Evolutionary conservation across 2,329 filamentous ascomycete genomes (phyloP), one percentile per base, ranked within the genome.

Genomic region (Orbilia ellipsospora): DNA sequence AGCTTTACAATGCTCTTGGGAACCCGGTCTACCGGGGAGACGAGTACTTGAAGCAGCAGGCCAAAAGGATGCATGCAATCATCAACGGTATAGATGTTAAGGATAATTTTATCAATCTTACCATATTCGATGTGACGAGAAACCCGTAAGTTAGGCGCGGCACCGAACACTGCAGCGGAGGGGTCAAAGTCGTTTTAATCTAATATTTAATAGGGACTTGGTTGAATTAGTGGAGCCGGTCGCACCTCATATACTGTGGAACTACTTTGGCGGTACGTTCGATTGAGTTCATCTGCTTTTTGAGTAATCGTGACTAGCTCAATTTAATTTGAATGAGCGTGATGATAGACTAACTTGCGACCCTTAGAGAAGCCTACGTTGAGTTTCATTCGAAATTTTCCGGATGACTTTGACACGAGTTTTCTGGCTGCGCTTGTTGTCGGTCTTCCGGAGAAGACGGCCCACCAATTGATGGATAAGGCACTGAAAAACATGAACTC

Each of bases 321-420:
- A 23, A 4, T 23, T 23, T 23, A 2, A 23, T 23, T 23, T 23
- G 4, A 23, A 23, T 23, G 23, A 4, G 23, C 23, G 5, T 36
- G 8, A 7, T 36, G 31, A 36, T 36, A 36, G 10, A 36, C 31
- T 36, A 36, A 36, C 31, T 36, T 36, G 31, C 23, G 23, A 4
- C 23, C 23, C 4, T 12, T 13, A n/a, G 51, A 12, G 18, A 12
- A 26, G 28, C 51, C 51, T 26, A 54, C 28, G 2, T 28, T 54
- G 10, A 54, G 4, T 23, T 23, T 23, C 2, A 54, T 23, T 10
- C 23, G 23, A 6, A 12, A 10, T 12, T 55, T 28, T 55, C 52
- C 52, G 1, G 15, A 55, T 20, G 52, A 55, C 52, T 55, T 55
- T 36, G 52, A 55, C 12, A 55, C 52, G 1, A 55, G 20, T 4